Evolutionary conservation across 139 green algal genomes (phyloP), one percentile per base, ranked within the genome.

Genomic region (Volvox africanus): DNA sequence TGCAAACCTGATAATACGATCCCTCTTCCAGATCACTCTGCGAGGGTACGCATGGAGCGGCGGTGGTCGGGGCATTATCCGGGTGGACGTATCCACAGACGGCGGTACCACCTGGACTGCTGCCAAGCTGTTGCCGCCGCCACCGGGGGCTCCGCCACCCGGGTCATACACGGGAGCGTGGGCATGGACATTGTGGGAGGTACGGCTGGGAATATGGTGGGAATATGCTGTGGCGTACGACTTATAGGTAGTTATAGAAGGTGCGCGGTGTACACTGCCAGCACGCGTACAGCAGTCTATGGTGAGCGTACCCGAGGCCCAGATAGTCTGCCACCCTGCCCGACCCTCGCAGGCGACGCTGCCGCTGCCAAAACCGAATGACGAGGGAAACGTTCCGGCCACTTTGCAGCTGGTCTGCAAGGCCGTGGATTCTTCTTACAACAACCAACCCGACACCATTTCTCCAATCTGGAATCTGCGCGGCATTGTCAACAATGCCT

Each of bases 81-180:
- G 97, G 0, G 97, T 99, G 33, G 97, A 99, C 87, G 97, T 99
- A 22, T 97, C 95, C 0, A 88, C 88, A 0, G 97, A 99, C 81
- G 95, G 93, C 20, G 97, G 97, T 44, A 91, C 94, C 76, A 97
- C 93, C 1, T 99, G 97, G 97, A 55, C 69, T 19, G n/a, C 92
- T 22, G 94, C 91, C 22, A 73, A 50, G 33, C 89, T 95, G 68
- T 67, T 80, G 85, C 84, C 77, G 3, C 69, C 80, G 78, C 85
- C 91, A 35, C 83, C 82, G 61, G 89, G 92, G 37, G 69, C 68
- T 61, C 86, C 86, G n/a, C 50, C 71, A 14, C 50, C 17, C 0
- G 86, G 86, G 26, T 62, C 71, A n/a, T 83, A 84, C 50, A 73
- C 91, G 9, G 91, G 92, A 78, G 92, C 86, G 0, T 98, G 96